Evolutionary conservation across 192 early-diverging fungal genomes (phyloP), one percentile per base, ranked within the genome.

Genomic region (Coemansia javaensis): DNA sequence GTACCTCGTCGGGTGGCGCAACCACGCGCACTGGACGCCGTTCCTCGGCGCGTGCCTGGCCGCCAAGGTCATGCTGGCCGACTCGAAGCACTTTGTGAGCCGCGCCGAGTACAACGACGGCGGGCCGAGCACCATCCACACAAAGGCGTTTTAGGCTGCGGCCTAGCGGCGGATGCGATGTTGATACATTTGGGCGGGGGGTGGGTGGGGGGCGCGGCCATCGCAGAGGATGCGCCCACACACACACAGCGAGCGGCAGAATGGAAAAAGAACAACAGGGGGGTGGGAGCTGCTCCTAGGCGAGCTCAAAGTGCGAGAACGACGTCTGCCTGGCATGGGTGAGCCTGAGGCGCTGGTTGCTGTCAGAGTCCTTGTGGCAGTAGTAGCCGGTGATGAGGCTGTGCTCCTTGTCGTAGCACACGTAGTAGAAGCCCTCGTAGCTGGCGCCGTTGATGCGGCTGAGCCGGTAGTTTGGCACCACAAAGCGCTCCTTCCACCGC

Each of bases 91-190:
- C 66, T 83, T 83, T 62, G 78, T 87, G 47, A 81, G 77, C 34
- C 81, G 90, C 70, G 77, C 82, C 17, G 94, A 97, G 66, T 97
- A 97, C 64, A 94, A 94, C 67, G 89, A 94, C 36, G 66, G 76
- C 51, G 94, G 94, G 13, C 94, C 91, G 4, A 79, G 82, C 32
- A 80, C 85, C 22, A 73, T 85, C 25, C 85, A 88, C 57, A 81
- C 80, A 32, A 90, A 90, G 59, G 41, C 59, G 0, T 67, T 53
- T 25, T 75, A 45, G 32, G 8, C 27, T 8, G 24, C 11, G 40
- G 24, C 5, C 35, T 14, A 17, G 34, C 20, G 11, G 28, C 17
- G 17, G 18, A 24, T 25, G 17, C 32, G 36, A 35, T 41, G n/a
- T n/a, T n/a, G n/a, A n/a, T n/a, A n/a, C n/a, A n/a, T n/a, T n/a